Evolutionary conservation across 129 eudicot genomes (phyloP).

Genomic region (carrot (Daucus carota)): DH1_v3.0 NC_030381.2:46094501-46095000

Average conservation of each 20-base stretch:
- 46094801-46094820: background rate
- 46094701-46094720: too few species aligned
- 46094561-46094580: background rate
- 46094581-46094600: background rate
- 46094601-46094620: background rate
- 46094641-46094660: background rate
- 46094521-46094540: background rate
- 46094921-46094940: background rate
- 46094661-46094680: background rate
- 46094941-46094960: background rate
- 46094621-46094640: background rate
- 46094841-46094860: background rate
- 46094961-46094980: background rate
- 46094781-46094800: background rate
- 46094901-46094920: background rate
- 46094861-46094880: background rate
- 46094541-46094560: too few species aligned
- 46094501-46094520: background rate
- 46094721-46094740: background rate
- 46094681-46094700: background rate
- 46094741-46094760: background rate
- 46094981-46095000: background rate
- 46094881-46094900: too few species aligned
- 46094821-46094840: background rate
- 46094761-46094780: background rate